Base-by-base conservation (phyloP, 805 yeast species). In the Kregervanrija pseudodelftensis region DNA sequence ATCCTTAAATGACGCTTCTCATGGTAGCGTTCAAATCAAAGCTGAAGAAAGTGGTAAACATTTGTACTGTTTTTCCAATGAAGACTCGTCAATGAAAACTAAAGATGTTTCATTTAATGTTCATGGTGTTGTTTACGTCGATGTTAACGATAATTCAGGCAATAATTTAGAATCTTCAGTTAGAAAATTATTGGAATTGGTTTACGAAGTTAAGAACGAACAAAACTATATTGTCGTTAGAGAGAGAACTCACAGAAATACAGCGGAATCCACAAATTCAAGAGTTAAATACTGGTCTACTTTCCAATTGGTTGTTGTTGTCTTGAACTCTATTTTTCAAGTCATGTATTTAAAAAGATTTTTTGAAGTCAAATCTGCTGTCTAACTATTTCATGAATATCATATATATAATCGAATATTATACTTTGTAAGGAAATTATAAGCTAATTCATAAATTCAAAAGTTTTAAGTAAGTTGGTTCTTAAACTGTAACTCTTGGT, bases 241-340 rank as follows among this genome's bases (percentile, higher is more conserved):
- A 68, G 99, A 91, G 69, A 84, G 97, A 70, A 85, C 95, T 12
- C 99, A 91, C 66, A 85, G 99, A 77, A 93, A 91, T 69, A 91
- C 99, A 9, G 98, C 99, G 5, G 99, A 91, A 69, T 85, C 95
- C 17, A 91, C 99, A 39, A 91, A 91, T 67, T 83, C 93, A 44
- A 80, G 99, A 59, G 98, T 91, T 53, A 91, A 91, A 67, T 93
- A 95, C 87, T 91, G 99, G 99, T 86, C 96, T 28, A 74, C 87
- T 31, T 84, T 90, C 74, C 99, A 91, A 71, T 72, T 93, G 51
- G 57, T 81, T 42, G 90, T 93, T 45, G 97, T 91, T 39, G 84
- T 83, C 13, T 77, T 75, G 49, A 93, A 89, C 71, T 86, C 96
- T 28, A 55, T 90, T 45, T 93, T 93, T 79, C 99, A 91, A 69